Evolutionary conservation across 768 basidiomycete genomes (phyloP).

Genomic region (Strobilomyces dryophilus): DNA sequence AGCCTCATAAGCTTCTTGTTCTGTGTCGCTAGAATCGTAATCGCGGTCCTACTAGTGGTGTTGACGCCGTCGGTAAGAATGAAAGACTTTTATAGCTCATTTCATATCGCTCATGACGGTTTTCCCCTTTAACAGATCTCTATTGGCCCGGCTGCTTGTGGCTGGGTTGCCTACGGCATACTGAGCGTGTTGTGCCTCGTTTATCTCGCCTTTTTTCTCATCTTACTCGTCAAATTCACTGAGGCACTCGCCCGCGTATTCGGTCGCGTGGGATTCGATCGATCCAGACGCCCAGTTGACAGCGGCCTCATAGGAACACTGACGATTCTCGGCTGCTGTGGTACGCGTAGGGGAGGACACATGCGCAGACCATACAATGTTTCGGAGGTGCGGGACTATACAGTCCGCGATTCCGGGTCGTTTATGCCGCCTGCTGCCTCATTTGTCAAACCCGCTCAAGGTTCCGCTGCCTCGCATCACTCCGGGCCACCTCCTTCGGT

Average conservation of each 20-base stretch:
- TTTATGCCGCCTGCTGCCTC: slow-evolving; percentile 42
- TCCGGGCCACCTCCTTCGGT: slow-evolving; percentile 64
- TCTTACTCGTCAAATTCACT: slow-evolving; percentile 79
- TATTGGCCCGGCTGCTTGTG: slow-evolving; percentile 72
- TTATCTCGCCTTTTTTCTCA: slow-evolving; percentile 76
- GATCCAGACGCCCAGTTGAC: slow-evolving; percentile 73
- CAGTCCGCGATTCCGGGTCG: slow-evolving; percentile 42
- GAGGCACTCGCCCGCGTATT: slow-evolving; percentile 80
- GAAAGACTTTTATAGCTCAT: neutral
- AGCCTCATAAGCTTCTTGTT: slow-evolving; percentile 92
- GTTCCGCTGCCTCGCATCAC: slow-evolving; percentile 32
- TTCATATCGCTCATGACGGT: slow-evolving; percentile 9
- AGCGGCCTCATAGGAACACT: slow-evolving; percentile 86
- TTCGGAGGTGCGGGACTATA: slow-evolving; percentile 26
- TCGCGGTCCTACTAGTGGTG: slow-evolving; percentile 87
- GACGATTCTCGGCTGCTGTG: slow-evolving; percentile 63
- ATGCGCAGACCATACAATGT: slow-evolving; percentile 23
- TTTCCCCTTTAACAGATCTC: slow-evolving; percentile 54
- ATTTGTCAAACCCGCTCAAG: slow-evolving; percentile 26
- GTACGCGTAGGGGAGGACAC: slow-evolving; percentile 39
- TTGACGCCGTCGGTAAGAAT: slow-evolving; percentile 77
- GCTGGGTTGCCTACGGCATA: slow-evolving; percentile 95
- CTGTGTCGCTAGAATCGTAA: slow-evolving; percentile 84
- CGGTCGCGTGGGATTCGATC: slow-evolving; percentile 79
- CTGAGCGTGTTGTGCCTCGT: slow-evolving; percentile 79